Evolutionary conservation across 2,329 filamentous ascomycete species (phyloP).

Genomic region (Akanthomyces muscarius): DNA sequence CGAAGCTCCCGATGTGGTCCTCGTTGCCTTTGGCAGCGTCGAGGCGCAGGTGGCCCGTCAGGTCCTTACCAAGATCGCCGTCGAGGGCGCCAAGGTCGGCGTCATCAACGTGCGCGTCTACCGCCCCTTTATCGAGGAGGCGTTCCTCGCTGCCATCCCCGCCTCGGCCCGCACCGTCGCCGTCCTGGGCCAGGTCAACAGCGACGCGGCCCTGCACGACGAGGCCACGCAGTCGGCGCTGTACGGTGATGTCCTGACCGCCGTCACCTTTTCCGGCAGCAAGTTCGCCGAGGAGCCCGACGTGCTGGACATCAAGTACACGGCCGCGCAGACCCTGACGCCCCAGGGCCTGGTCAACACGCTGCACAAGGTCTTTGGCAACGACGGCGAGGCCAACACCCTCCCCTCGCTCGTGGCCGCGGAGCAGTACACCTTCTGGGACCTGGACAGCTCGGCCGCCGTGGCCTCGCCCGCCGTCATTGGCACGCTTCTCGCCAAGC

Average conservation of each 20-base stretch:
- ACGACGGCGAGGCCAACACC: slow-evolving; percentile 49
- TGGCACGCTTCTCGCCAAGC: slow-evolving; percentile 64
- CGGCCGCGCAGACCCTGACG: slow-evolving; percentile 58
- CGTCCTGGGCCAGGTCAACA: slow-evolving; percentile 83
- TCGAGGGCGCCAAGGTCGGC: slow-evolving; percentile 73
- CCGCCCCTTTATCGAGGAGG: slow-evolving; percentile 90
- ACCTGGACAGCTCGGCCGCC: slow-evolving; percentile 70
- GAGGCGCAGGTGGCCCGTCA: slow-evolving; percentile 85
- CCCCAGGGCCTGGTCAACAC: slow-evolving; percentile 50
- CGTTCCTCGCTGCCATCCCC: slow-evolving; percentile 80
- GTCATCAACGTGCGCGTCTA: slow-evolving; percentile 91
- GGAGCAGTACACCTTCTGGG: slow-evolving; percentile 92
- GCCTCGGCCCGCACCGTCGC: slow-evolving; percentile 70
- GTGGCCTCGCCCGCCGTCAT: slow-evolving; percentile 60
- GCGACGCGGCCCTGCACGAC: slow-evolving; percentile 51
- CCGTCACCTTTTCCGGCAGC: slow-evolving; percentile 72
- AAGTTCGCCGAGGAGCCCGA: slow-evolving; percentile 59
- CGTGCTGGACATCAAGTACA: slow-evolving; percentile 85
- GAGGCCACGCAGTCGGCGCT: slow-evolving; percentile 57
- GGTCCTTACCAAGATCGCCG: slow-evolving; percentile 67
- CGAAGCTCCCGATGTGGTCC: slow-evolving; percentile 69
- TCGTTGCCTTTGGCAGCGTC: slow-evolving; percentile 89
- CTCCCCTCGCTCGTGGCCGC: slow-evolving; percentile 50
- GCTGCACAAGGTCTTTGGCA: slow-evolving; percentile 47
- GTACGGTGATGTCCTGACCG: slow-evolving; percentile 85